Base-by-base conservation (phyloP, 2,329 filamentous ascomycete genomes). In the Ophiostoma ulmi region DNA sequence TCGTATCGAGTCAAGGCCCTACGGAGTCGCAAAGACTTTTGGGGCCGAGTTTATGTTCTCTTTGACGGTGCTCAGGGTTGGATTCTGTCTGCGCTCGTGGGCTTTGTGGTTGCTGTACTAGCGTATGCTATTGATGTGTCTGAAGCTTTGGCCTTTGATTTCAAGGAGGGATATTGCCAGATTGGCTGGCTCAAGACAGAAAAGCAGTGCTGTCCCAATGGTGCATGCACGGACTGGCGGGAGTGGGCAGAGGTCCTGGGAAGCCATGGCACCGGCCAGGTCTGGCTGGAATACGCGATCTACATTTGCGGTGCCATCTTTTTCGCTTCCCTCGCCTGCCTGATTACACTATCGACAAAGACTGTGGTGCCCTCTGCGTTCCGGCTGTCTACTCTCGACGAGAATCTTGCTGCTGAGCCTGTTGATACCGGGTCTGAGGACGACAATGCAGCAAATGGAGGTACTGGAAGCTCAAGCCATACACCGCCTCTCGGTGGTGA, bases 21-120 rank as follows among this genome's bases (percentile, higher is more conserved):
- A 55, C 88, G 93, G 68, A 89, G 86, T 76, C 86, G 93, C 67
- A 96, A 91, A 78, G 95, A 94, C 80, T 86, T 97, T 72, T 89
- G 90, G 78, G 94, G 94, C n/a, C 89, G 91, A 67, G 75, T 97
- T 17, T 82, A 87, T 65, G 86, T 92, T 1, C 85, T 91, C 76
- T 91, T 95, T 72, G 95, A 99, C 77, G 91, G 92, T 68, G 89
- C 91, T 4, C 94, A 98, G 80, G 95, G 94, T 65, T 99, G 95
- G 95, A 88, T 98, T 71, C 83, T 98, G 65, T 95, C 95, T 69
- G 94, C 93, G 7, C 82, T 98, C 31, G 95, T 97, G 70, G 95
- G 95, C 39, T 89, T 93, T 74, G 81, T 97, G 41, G 93, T 95
- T 0, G 95, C 95, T 11, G 83, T 90, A 10, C 84, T 97, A 71